phyloP scores from a whole-genome alignment of 148 eudicot genomes.

The Rhododendron ovatum region DNA sequence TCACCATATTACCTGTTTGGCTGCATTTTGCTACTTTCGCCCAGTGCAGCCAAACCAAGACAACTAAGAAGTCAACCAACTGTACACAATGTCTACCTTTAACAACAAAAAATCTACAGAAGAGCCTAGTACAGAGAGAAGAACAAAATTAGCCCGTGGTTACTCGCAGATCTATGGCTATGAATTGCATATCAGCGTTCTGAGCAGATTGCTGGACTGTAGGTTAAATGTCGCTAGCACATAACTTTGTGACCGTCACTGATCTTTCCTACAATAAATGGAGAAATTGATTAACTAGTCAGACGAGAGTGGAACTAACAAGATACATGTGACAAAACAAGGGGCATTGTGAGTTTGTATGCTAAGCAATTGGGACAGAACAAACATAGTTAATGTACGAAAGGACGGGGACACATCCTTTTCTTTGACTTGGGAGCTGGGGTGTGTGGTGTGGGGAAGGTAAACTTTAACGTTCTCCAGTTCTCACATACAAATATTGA shows the following conservation, averaged over 20 bases:
- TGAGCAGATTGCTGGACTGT: neutral
- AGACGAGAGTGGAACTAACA: neutral
- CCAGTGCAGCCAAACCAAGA: constrained; percentile 7
- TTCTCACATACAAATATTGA: too few species aligned
- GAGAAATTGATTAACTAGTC: neutral
- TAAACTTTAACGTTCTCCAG: neutral
- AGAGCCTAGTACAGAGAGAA: neutral
- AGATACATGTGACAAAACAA: neutral
- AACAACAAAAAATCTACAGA: neutral
- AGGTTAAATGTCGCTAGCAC: neutral
- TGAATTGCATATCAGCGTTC: neutral
- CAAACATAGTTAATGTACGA: neutral
- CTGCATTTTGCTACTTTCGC: neutral
- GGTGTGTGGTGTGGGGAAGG: neutral
- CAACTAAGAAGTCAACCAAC: neutral
- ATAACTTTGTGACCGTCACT: neutral
- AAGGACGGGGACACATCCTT: neutral
- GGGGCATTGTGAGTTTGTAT: neutral
- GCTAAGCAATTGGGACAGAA: neutral
- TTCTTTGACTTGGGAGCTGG: neutral
- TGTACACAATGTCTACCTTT: neutral
- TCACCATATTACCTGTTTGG: neutral
- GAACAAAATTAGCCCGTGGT: neutral
- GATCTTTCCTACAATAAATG: constrained; percentile 2
- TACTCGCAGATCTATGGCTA: neutral